Conservation (phyloP, 2,329 filamentous ascomycete species). For the Aspergillus sp. region DNA sequence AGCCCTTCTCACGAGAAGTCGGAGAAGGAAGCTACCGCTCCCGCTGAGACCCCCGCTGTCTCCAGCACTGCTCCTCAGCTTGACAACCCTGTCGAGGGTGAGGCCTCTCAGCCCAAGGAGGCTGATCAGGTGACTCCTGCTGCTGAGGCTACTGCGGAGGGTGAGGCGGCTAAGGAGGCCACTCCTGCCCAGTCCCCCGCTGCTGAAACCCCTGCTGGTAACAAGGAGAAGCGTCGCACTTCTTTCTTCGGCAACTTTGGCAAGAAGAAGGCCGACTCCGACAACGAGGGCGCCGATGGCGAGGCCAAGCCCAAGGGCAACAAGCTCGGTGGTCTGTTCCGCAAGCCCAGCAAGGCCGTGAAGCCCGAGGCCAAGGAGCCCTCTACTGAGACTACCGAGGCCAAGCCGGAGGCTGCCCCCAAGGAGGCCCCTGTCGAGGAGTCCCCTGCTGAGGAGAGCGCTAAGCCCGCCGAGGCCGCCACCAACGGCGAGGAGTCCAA, state of each 20-base stretch:
- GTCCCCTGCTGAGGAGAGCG: constrained; percentile 24
- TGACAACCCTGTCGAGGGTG: constrained; percentile 43
- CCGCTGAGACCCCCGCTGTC: constrained; percentile 45
- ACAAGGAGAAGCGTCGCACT: constrained; percentile 50
- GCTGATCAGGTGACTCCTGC: constrained; percentile 46
- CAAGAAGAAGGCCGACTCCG: constrained; percentile 50
- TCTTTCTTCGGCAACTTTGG: constrained; percentile 56
- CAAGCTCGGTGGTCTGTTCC: constrained; percentile 49
- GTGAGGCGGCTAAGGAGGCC: constrained; percentile 32
- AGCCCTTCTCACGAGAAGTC: constrained; percentile 47
- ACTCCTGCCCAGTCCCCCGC: constrained; percentile 29
- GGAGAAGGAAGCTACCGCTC: constrained; percentile 50
- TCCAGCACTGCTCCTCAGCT: constrained; percentile 51
- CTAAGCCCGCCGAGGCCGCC: constrained; percentile 26
- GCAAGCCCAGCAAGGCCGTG: constrained; percentile 49
- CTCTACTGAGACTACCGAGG: constrained; percentile 23
- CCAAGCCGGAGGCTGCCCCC: constrained; percentile 30
- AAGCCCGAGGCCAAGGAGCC: constrained; percentile 43
- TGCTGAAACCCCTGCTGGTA: constrained; percentile 32
- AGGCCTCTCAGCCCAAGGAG: constrained; percentile 39
- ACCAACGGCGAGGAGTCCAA: constrained; percentile 31
- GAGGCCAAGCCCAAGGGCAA: constrained; percentile 44
- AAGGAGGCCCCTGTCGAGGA: constrained; percentile 27
- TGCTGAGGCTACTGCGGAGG: constrained; percentile 44
- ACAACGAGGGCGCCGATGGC: constrained; percentile 47